Base-by-base conservation (phyloP, 192 early-diverging fungal species). In the Diversispora epigaea region DNA sequence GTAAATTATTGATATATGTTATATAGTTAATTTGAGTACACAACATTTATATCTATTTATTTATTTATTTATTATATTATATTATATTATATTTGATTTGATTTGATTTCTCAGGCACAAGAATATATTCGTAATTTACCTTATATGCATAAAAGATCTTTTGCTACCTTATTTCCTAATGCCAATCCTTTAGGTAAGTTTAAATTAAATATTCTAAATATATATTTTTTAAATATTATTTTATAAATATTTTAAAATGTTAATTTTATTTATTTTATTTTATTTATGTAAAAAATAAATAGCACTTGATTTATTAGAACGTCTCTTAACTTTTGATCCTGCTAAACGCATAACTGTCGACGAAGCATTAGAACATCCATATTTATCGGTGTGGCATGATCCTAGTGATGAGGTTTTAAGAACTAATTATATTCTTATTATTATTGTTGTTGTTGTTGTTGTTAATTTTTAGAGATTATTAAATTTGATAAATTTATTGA, bases 121-220 rank as follows among this genome's bases (percentile, higher is more conserved):
- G 93, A 93, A 69, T 94, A 94, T 77, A 90, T 98, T 71, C 90
- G 91, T 70, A 87, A 88, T 46, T 86, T 95, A 82, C 93, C 92
- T 50, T 87, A 90, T 71, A 93, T 91, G 80, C 78, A 84, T 44
- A 93, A 94, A 79, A 88, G 87, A 43, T 88, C 90, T 49, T 88
- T 95, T 74, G 67, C 74, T 45, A 82, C 86, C 62, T 77, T 93
- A 71, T 96, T 95, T 82, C 94, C 94, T 46, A 84, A 88, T 52
- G 93, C 93, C 41, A 92, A 90, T 77, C 85, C 92, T 50, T 81
- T 87, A 64, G 92, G 93, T 14, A 90, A 70, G 80, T 91, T 74
- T 93, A 92, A 79, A 39, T 40, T 43, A 15, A n/a, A 64, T 14
- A 7, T 17, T 64, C n/a, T 14, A 45, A 8, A 9, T 60, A 10